A percentile compares a stretch with the other conserved stretches of the same genome.
These are phyloP conservation scores for Lotmaria passim DNA, from an alignment of 208 protist species.

Conservation along the genomic window DNA sequence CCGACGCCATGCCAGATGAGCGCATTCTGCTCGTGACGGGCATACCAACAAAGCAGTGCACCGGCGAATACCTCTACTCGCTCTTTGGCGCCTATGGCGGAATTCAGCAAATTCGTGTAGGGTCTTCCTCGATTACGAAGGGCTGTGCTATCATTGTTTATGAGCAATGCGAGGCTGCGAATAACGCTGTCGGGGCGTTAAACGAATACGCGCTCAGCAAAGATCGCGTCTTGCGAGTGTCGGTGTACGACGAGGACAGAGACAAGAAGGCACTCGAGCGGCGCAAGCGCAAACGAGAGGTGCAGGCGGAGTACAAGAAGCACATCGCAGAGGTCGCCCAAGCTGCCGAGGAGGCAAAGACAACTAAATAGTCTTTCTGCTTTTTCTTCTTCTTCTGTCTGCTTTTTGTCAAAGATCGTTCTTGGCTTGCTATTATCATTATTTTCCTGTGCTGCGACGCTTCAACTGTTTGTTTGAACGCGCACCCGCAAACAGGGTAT, in stretches of 20 bases:
- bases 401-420: slow-evolving; percentile 23
- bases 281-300: slow-evolving; percentile 77
- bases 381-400: neutral
- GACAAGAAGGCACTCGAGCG: slow-evolving; percentile 81
- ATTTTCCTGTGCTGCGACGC: too few relatives aligned
- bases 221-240: slow-evolving; percentile 67
- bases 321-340: slow-evolving; percentile 58
- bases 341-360: slow-evolving; percentile 18
- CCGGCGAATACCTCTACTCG: slow-evolving; percentile 81
- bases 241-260: slow-evolving; percentile 81
- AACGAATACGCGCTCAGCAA: slow-evolving; percentile 78
- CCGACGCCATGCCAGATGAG: slow-evolving; percentile 69
- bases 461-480: too few relatives aligned
- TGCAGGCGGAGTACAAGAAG: slow-evolving; percentile 79
- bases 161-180: slow-evolving; percentile 82
- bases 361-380: neutral
- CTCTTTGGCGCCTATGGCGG: slow-evolving; percentile 85
- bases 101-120: slow-evolving; percentile 81
- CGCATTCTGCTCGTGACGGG: slow-evolving; percentile 85
- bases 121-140: slow-evolving; percentile 67
- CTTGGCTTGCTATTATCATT: too few relatives aligned
- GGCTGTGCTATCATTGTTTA: slow-evolving; percentile 89
- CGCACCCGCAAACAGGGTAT: too few relatives aligned
- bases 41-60: slow-evolving; percentile 74
- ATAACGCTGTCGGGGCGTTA: slow-evolving; percentile 62